A percentile compares a stretch with the other conserved stretches of the same genome.
phyloP scores from a whole-genome alignment of 352 stramenopile species.

The Pythium rishiriense region DNA sequence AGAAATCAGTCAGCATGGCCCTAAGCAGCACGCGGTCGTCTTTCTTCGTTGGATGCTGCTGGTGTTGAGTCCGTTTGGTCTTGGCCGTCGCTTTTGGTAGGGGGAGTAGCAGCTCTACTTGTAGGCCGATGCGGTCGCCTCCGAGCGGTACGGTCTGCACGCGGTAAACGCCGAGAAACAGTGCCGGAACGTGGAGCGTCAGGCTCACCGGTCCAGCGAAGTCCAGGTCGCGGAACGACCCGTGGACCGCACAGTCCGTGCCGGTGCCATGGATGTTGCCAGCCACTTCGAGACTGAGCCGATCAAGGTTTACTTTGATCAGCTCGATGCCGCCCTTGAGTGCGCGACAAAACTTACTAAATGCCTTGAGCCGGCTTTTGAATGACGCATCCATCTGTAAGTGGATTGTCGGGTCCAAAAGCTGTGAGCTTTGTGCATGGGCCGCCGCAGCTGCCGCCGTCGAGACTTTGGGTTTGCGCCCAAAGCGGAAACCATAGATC shows the following conservation, averaged over 20 bases:
- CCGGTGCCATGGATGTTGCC: slow-evolving; percentile 52
- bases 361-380: slow-evolving; percentile 46
- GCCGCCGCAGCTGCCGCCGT: slow-evolving; percentile 37
- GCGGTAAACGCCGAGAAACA: slow-evolving; percentile 61
- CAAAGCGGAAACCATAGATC: slow-evolving; percentile 75
- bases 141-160: slow-evolving; percentile 49
- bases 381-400: slow-evolving; percentile 48
- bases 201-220: slow-evolving; percentile 56
- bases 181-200: slow-evolving; percentile 42
- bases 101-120: slow-evolving; percentile 59
- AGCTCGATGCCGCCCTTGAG: slow-evolving; percentile 57
- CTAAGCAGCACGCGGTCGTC: slow-evolving; percentile 31
- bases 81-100: background rate
- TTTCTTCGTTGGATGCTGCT: slow-evolving; percentile 10
- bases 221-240: slow-evolving; percentile 63
- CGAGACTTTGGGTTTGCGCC: slow-evolving; percentile 48
- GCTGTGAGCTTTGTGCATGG: slow-evolving; percentile 29
- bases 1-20: slow-evolving; percentile 49
- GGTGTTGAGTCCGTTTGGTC: background rate
- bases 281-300: slow-evolving; percentile 48
- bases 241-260: slow-evolving; percentile 50
- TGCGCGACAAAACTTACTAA: slow-evolving; percentile 57
- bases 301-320: slow-evolving; percentile 57
- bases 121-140: slow-evolving; percentile 46
- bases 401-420: slow-evolving; percentile 47